Percentiles rank a stretch among this genome's conserved stretches.
phyloP scores from a whole-genome alignment of 2,329 filamentous ascomycete genomes.

The Trichoderma harzianum region DNA sequence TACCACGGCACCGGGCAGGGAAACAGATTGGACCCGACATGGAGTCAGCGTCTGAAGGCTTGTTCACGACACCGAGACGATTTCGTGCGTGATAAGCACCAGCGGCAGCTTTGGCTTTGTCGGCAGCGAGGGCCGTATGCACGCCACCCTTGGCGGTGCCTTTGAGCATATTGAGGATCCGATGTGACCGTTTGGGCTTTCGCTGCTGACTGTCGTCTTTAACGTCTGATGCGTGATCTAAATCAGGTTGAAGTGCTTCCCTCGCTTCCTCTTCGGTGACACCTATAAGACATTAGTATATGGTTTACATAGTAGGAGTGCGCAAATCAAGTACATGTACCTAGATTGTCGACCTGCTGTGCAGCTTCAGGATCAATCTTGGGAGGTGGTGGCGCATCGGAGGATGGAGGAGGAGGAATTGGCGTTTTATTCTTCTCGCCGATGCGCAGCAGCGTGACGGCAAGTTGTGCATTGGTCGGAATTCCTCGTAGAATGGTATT shows the following conservation, averaged over 20 bases:
- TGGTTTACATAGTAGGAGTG: background rate
- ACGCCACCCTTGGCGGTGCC: conserved; percentile 67
- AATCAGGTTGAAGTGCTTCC: conserved; percentile 50
- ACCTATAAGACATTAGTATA: conserved; percentile 23
- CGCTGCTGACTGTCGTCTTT: conserved; percentile 37
- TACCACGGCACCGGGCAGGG: conserved; percentile 65
- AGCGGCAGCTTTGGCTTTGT: conserved; percentile 65
- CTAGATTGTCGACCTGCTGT: conserved; percentile 34
- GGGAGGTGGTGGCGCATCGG: conserved; percentile 35
- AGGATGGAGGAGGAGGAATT: conserved; percentile 56
- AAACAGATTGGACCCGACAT: conserved; percentile 72
- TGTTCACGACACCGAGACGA: conserved; percentile 64
- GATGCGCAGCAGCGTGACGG: conserved; percentile 74
- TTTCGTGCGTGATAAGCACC: conserved; percentile 60
- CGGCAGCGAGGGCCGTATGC: conserved; percentile 67
- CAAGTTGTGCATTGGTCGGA: conserved; percentile 81
- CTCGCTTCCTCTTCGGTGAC: conserved; percentile 65
- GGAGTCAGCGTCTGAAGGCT: conserved; percentile 37
- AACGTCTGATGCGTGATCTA: conserved; percentile 38
- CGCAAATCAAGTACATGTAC: conserved; percentile 23
- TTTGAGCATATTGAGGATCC: conserved; percentile 63
- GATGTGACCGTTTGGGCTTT: conserved; percentile 40
- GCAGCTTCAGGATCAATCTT: conserved; percentile 44
- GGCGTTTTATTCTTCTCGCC: conserved; percentile 80
- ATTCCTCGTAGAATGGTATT: conserved; percentile 78